A percentile compares a stretch with the other conserved stretches of the same genome.
Conservation (phyloP, 2,329 filamentous ascomycete genomes). For the Pyricularia sp. region DNA sequence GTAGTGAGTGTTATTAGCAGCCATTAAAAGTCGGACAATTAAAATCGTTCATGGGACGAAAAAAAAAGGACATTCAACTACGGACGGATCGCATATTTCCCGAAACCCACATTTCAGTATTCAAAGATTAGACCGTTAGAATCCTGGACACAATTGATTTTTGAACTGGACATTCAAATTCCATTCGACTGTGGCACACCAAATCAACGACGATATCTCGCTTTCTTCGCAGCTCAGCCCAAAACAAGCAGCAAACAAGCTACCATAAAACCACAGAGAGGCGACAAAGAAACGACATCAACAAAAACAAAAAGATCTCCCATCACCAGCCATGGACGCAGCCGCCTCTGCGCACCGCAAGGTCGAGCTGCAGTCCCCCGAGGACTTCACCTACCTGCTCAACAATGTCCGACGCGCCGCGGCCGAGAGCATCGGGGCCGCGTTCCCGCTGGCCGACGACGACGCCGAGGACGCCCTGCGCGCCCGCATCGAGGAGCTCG, state of each 20-base stretch:
- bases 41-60: neutral
- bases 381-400: conserved; percentile 59
- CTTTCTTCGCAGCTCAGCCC: neutral
- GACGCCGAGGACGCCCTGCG: conserved; percentile 38
- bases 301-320: too few species aligned
- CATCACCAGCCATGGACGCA: neutral
- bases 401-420: conserved; percentile 57
- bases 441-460: conserved; percentile 49
- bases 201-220: neutral
- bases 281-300: neutral
- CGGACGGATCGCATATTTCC: neutral
- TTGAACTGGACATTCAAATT: neutral
- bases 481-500: conserved; percentile 43
- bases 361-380: conserved; percentile 66
- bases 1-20: neutral
- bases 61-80: neutral
- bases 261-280: neutral
- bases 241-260: neutral
- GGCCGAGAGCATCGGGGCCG: conserved; percentile 50
- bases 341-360: conserved; percentile 42
- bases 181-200: neutral
- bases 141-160: neutral
- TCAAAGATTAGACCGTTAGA: neutral
- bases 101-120: neutral
- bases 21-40: neutral